A percentile compares a stretch with the other conserved stretches of the same genome.
These are phyloP conservation scores for Phialocephala sp. DNA, from an alignment of 2,329 filamentous ascomycete genomes.

Conservation along the genomic window DNA sequence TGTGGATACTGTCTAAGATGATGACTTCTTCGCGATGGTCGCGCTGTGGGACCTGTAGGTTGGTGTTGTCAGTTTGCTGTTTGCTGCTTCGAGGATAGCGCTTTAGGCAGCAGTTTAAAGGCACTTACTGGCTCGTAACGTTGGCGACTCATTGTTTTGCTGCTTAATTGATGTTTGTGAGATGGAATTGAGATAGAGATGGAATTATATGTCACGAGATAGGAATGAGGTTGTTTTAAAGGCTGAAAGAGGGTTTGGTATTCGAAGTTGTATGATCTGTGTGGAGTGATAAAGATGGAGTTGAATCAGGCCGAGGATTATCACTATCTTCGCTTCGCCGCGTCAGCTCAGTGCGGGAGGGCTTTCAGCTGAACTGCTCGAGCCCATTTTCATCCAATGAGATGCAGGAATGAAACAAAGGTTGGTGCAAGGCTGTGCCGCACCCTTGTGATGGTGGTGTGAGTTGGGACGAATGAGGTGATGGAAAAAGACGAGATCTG, in stretches of 20 bases:
- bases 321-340: conserved; percentile 14
- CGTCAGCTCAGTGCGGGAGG: conserved; percentile 22
- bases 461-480: conserved; percentile 12
- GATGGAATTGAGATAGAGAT: background rate
- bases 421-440: conserved; percentile 12
- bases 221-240: conserved; percentile 8
- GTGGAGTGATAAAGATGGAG: conserved; percentile 17
- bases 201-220: conserved; percentile 12
- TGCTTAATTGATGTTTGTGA: background rate
- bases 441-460: background rate
- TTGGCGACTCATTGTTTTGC: conserved; percentile 34
- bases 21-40: conserved; percentile 25
- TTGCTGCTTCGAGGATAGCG: background rate
- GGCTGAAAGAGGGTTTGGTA: conserved; percentile 5
- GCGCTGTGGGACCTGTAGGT: conserved; percentile 34
- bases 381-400: background rate
- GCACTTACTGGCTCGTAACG: conserved; percentile 37
- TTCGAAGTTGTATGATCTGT: conserved; percentile 15
- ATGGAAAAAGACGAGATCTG: background rate
- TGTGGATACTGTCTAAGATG: conserved; percentile 35
- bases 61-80: background rate
- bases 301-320: conserved; percentile 26
- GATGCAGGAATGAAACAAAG: background rate
- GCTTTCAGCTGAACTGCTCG: conserved; percentile 1
- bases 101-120: conserved; percentile 18